Conservation (phyloP, 192 early-diverging fungal genomes). For the Phycomyces blakesleeanus region DNA sequence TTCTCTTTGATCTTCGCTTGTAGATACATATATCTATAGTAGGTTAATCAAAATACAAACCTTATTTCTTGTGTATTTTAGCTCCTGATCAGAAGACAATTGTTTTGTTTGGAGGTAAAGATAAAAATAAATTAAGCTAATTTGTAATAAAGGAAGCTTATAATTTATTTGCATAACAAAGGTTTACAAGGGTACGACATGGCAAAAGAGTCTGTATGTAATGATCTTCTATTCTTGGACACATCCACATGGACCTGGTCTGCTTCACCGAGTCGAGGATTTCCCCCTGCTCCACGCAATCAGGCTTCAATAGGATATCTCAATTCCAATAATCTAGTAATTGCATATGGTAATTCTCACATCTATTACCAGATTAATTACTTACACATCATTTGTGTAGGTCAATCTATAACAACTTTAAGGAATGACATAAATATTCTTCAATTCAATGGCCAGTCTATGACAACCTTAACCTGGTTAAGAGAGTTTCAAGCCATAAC, state of each 20-base stretch:
- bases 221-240: constrained; percentile 26
- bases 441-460: too few species aligned
- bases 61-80: neutral
- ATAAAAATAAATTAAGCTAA: too few species aligned
- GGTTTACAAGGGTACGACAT: too few species aligned
- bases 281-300: constrained; percentile 10
- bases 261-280: constrained; percentile 2
- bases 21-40: too few species aligned
- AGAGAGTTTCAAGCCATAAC: neutral
- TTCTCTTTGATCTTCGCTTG: too few species aligned
- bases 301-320: neutral
- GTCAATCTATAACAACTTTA: too few species aligned
- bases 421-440: too few species aligned
- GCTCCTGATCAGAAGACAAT: constrained; percentile 22
- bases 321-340: neutral
- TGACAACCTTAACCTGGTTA: neutral
- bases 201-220: neutral
- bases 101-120: constrained; percentile 14
- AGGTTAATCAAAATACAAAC: too few species aligned
- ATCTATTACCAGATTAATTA: too few species aligned
- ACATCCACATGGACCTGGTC: constrained; percentile 26
- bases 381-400: too few species aligned
- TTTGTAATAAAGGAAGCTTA: neutral
- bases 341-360: neutral
- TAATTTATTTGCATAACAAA: too few species aligned